phyloP scores from a whole-genome alignment of 345 rosid genomes.

The Excoecaria cochinchinensis region DNA sequence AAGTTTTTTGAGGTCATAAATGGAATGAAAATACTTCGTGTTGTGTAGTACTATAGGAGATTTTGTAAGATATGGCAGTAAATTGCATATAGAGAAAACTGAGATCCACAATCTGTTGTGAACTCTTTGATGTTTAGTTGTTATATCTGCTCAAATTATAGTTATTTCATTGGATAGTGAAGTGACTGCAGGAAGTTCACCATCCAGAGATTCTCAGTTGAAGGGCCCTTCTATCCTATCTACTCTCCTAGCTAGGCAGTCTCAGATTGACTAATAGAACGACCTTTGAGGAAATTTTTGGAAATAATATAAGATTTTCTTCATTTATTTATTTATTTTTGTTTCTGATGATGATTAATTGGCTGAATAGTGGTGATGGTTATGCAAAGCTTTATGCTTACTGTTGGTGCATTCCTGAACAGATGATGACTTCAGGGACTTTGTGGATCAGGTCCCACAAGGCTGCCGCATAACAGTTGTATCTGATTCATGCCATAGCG shows the following conservation, averaged over 20 bases:
- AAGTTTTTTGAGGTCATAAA: neutral
- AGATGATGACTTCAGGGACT: conserved; percentile 92
- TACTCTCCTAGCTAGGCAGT: no score
- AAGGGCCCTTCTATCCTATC: no score
- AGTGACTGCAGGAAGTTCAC: neutral
- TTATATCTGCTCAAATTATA: neutral
- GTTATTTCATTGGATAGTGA: neutral
- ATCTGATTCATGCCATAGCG: conserved; percentile 95
- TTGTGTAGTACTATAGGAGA: neutral
- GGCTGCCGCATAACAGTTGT: conserved; percentile 70
- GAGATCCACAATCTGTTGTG: neutral
- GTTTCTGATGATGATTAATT: neutral
- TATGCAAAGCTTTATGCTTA: conserved; percentile 1
- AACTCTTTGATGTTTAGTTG: no score
- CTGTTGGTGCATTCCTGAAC: conserved; percentile 20
- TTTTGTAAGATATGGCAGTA: neutral
- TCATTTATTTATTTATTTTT: neutral
- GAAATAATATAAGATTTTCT: neutral
- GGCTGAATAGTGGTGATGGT: conserved; percentile 2
- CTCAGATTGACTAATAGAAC: no score
- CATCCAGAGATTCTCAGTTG: no score
- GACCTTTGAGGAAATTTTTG: neutral
- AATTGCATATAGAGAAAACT: neutral
- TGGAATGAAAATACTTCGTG: neutral
- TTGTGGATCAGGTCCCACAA: conserved; percentile 65